Base-by-base conservation (phyloP, 305 asterid genomes). In the Plantago lanceolata region DNA sequence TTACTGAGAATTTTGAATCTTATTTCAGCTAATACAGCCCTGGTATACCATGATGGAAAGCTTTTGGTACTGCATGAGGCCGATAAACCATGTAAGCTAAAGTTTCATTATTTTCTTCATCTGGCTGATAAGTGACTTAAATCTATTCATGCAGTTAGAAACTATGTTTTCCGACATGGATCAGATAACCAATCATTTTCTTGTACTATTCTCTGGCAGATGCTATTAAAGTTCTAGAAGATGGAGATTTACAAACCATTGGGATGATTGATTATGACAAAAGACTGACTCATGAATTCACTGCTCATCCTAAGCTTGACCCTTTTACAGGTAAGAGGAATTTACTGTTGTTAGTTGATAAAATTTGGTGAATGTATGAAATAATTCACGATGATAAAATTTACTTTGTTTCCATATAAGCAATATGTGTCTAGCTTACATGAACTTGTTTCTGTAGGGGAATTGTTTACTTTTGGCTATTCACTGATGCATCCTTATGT, bases 261-360 rank as follows among this genome's bases (percentile, higher is more conserved):
- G 97, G 99, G 71, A 57, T 93, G 88, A 70, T 93, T 81, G 99
- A 93, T 73, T 93, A 93, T 64, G 95, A 93, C 83, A 85, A 81
- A 76, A 77, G 92, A 72, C 80, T 93, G 77, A 20, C 81, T 2
- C 99, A 90, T 79, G 61, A 95, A 64, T 93, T 93, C 69, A 90
- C 95, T 71, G 99, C 99, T 73, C 99, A 93, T 79, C 99, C 99
- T n/a, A 93, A 93, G 74, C 93, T 93, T 69, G 99, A 93, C 64
- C 95, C 97, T 6, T 18, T 90, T 62, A 93, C 99, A 44, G 99
- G 99, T 93, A 79, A 75, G 75, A 65, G 71, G 62, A 51, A 35
- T 61, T 63, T 49, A 24, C 29, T 24, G 28, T 24, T 3, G 28
- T n/a, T n/a, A n/a, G n/a, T n/a, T n/a, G n/a, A n/a, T n/a, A n/a